Evolutionary conservation across 2,329 filamentous ascomycete genomes (phyloP), one percentile per base, ranked within the genome.

Genomic region (Myriangium duriaei): DNA sequence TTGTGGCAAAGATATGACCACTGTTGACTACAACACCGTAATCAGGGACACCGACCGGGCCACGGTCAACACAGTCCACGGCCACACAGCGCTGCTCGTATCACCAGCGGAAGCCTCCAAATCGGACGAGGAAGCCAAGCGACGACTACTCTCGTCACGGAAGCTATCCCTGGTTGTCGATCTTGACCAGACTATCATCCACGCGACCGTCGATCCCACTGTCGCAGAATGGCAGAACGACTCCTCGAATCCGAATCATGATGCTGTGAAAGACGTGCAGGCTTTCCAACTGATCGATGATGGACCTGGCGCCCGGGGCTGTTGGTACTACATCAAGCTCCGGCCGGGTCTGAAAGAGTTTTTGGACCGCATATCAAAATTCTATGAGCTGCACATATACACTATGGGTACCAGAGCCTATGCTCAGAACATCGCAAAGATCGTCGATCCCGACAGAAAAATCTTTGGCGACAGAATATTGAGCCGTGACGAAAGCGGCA

Each of bases 321-420:
- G 81, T 55, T 94, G 81, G 72, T 98, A 98, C 61, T 98, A 96
- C 60, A 93, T 98, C 66, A 98, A 98, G 65, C 76, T 94, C 63
- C 83, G 91, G 24, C 91, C 91, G 0, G 86, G 87, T 2, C 64
- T 96, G 35, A 68, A 76, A 45, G 73, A 80, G 30, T 98, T 98
- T 53, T 68, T 98, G 34, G 68, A 81, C 42, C 73, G 75, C 37
- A 71, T 95, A 33, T 75, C 85, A 1, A 71, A 78, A 51, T 66
- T 91, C 51, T 98, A 91, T 62, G 91, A 98, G 63, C 68, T 96
- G 52, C 91, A 98, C 57, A 88, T 98, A 45, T 98, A 98, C 65
- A 98, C 91, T 30, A 98, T 98, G 91, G 91, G 88, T 40, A 98
- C 91, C 14, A 76, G 91, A 46, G 84, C 88, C n/a, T 98, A 98